These are phyloP conservation scores for Vigna nakashimae DNA, from an alignment of 306 rosid species.

Conservation along the genomic window DNA sequence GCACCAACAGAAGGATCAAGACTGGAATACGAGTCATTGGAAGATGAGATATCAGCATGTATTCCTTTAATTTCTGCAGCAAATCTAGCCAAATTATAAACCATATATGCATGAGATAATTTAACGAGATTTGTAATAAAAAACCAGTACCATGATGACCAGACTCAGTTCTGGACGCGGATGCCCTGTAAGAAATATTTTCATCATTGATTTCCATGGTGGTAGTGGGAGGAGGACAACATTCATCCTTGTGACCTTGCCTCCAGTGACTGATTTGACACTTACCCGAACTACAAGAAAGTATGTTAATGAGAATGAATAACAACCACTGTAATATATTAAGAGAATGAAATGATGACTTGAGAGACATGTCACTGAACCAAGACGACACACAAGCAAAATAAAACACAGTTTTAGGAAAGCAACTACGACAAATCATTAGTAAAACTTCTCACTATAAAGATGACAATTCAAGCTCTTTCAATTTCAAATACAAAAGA, in stretches of 20 bases:
- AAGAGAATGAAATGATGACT: slow-evolving; percentile 28
- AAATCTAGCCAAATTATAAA: slow-evolving; percentile 44
- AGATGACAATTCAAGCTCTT: slow-evolving; percentile 17
- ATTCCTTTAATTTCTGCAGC: slow-evolving; percentile 54
- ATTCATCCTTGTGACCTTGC: slow-evolving; percentile 83
- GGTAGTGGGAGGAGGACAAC: slow-evolving; percentile 48
- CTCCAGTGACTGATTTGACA: slow-evolving; percentile 91
- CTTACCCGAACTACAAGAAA: slow-evolving; percentile 79
- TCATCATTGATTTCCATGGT: slow-evolving; percentile 40
- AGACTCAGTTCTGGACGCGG: slow-evolving; percentile 35
- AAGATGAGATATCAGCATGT: slow-evolving; percentile 40
- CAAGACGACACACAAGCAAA: slow-evolving; percentile 22
- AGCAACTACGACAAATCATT: slow-evolving; percentile 31
- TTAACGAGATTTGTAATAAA: slow-evolving; percentile 36
- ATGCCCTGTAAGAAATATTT: slow-evolving; percentile 37
- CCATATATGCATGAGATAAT: slow-evolving; percentile 36
- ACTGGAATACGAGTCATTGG: slow-evolving; percentile 38
- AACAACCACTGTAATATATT: slow-evolving; percentile 24
- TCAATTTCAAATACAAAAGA: slow-evolving; percentile 3
- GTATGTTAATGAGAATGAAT: slow-evolving; percentile 41
- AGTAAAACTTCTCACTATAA: neutral
- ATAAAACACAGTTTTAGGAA: slow-evolving; percentile 36
- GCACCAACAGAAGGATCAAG: slow-evolving; percentile 48
- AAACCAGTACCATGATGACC: slow-evolving; percentile 49
- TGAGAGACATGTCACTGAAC: slow-evolving; percentile 35